Percentiles rank a stretch among this genome's conserved stretches.
These are phyloP conservation scores for Aspergillus thermomutatus DNA, from an alignment of 2,329 filamentous ascomycete species.

Conservation along the genomic window DNA sequence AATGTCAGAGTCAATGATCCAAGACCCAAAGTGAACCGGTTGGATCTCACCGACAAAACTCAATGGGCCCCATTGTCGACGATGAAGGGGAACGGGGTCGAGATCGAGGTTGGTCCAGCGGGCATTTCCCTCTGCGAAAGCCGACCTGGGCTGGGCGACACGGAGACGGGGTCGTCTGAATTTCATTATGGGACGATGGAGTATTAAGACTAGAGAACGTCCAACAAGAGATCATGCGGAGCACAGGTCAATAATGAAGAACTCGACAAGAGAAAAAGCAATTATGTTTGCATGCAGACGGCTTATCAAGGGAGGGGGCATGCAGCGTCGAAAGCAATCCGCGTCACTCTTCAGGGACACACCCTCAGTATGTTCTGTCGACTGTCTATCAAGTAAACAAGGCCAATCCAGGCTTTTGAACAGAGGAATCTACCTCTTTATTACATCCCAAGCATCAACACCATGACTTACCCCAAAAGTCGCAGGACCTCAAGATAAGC, in stretches of 20 bases:
- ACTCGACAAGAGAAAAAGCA: too few species aligned
- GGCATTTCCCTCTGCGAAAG: conserved; percentile 44
- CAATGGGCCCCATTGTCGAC: conserved; percentile 46
- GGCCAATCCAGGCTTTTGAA: not conserved
- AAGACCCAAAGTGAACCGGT: not conserved
- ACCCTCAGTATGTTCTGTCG: too few species aligned
- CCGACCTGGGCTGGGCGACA: conserved; percentile 45
- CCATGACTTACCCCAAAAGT: too few species aligned
- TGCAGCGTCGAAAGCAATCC: too few species aligned
- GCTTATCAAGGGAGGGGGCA: too few species aligned
- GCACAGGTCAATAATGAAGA: too few species aligned
- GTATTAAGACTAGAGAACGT: not conserved
- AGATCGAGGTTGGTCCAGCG: conserved; percentile 50
- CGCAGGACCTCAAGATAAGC: not conserved
- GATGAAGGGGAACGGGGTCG: conserved; percentile 45
- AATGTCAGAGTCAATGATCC: not conserved
- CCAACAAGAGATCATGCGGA: not conserved
- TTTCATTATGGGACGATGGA: conserved; percentile 13
- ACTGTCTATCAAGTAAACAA: not conserved
- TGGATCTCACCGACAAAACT: conserved; percentile 36
- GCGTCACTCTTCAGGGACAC: too few species aligned
- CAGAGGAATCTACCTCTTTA: not conserved
- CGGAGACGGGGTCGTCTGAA: conserved; percentile 40
- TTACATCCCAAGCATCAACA: too few species aligned
- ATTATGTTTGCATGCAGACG: too few species aligned